Percentiles rank a stretch among this genome's conserved stretches.
phyloP scores from a whole-genome alignment of 768 basidiomycete genomes.

The Leccinum rimulosum region DNA sequence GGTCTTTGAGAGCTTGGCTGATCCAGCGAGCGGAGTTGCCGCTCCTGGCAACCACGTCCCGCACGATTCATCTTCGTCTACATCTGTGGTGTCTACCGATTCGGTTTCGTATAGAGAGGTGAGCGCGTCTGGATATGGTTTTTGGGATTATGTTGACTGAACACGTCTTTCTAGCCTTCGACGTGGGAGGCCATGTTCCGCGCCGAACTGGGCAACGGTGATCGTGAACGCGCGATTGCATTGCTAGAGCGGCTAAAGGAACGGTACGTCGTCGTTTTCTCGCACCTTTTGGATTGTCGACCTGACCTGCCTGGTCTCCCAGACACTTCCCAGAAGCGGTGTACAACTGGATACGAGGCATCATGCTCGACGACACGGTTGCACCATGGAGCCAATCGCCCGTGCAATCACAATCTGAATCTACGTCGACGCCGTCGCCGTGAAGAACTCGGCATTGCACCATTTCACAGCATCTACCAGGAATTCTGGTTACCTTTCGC shows the following conservation, averaged over 20 bases:
- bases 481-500: neutral
- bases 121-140: neutral
- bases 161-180: constrained; percentile 54
- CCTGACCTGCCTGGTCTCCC: constrained; percentile 6
- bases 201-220: constrained; percentile 79
- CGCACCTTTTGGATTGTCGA: too few relatives aligned
- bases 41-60: constrained; percentile 86
- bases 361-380: constrained; percentile 69
- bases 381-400: constrained; percentile 40
- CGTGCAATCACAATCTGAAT: constrained; percentile 11
- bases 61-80: constrained; percentile 42
- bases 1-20: constrained; percentile 77
- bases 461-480: neutral
- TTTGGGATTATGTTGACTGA: neutral
- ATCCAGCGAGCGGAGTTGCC: constrained; percentile 81
- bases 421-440: neutral
- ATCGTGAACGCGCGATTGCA: constrained; percentile 63
- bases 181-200: constrained; percentile 97
- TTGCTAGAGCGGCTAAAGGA: constrained; percentile 71
- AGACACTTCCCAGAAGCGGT: constrained; percentile 80
- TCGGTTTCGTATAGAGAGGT: constrained; percentile 39
- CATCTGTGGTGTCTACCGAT: constrained; percentile 38
- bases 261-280: constrained; percentile 42
- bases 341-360: constrained; percentile 74
- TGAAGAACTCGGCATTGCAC: neutral